Evolutionary conservation across 2,329 filamentous ascomycete species (phyloP), one percentile per base, ranked within the genome.

Genomic region (Pestalotiopsis sp.): DNA sequence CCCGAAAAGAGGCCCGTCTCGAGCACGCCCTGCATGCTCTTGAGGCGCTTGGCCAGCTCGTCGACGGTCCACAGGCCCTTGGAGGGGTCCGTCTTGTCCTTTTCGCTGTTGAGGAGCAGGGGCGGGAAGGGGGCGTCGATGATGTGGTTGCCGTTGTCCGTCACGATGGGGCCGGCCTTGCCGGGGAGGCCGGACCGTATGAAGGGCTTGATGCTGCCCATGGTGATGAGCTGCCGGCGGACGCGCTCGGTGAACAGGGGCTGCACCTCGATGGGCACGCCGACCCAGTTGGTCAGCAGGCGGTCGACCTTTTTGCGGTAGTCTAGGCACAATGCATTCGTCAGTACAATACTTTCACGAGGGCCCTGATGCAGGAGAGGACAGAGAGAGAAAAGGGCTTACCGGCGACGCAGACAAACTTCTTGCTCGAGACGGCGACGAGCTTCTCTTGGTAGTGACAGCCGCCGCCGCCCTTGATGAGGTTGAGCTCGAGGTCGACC

Each of bases 361-460:
- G 35, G 30, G 3, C 4, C 20, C 9, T 58, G 69, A 67, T 52
- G 14, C 9, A 44, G 44, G 17, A 24, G 7, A 35, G 26, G 39
- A 58, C n/a, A 60, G 26, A n/a, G 38, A 22, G 44, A 14, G 44
- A 17, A 35, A 44, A 30, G n/a, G n/a, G 80, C 86, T 75, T 80
- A 93, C 91, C 91, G 67, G 93, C 94, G 68, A 97, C 93, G 74
- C 93, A 95, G 70, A 98, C 86, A 76, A 98, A 97, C 77, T 93
- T 92, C 80, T 89, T 92, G 3, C 94, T 91, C 63, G 92, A 88
- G 69, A 93, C 89, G 4, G 94, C 94, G 4, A 99, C 94, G 44
- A 99, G 85, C 84, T 99, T 99, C 83, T 99, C 96, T 80, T 98
- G 96, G 83, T 97, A 97, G 67, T 98, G 82, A 81, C 96, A 99